phyloP scores from a whole-genome alignment of 1,284 basidiomycete genomes.

The Xanthoconium separans region DNA sequence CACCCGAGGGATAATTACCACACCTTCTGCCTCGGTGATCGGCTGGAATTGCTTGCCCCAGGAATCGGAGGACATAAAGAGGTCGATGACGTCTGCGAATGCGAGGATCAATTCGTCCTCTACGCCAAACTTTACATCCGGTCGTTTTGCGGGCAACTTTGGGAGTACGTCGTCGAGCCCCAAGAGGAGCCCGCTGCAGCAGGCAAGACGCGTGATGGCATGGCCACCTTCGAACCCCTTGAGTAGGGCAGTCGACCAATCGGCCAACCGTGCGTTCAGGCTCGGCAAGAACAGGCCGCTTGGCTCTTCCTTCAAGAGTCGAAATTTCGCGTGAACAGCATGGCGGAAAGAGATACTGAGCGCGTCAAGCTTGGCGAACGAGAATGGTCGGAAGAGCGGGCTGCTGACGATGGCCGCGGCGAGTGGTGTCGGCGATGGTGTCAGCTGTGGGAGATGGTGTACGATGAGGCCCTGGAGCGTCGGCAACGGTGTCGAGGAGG shows the following conservation, averaged over 20 bases:
- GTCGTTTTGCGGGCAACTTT: constrained; percentile 15
- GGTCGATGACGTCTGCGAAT: constrained; percentile 69
- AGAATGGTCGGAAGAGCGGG: constrained; percentile 51
- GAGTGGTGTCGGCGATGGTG: constrained; percentile 60
- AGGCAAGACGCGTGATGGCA: constrained; percentile 56
- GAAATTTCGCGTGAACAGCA: constrained; percentile 57
- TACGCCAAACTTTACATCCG: constrained; percentile 39
- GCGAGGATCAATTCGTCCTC: constrained; percentile 67
- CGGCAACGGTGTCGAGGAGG: constrained; percentile 42
- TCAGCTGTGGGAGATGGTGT: constrained; percentile 57
- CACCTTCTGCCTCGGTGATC: constrained; percentile 38
- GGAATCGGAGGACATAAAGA: constrained; percentile 43
- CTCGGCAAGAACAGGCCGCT: constrained; percentile 45
- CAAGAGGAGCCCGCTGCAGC: constrained; percentile 59
- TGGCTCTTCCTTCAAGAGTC: constrained; percentile 38
- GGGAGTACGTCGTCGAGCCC: constrained; percentile 55
- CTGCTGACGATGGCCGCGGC: constrained; percentile 65
- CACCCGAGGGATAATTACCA: constrained; percentile 19
- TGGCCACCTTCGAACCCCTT: constrained; percentile 65
- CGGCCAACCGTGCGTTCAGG: constrained; percentile 38
- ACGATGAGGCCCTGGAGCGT: constrained; percentile 61
- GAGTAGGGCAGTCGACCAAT: constrained; percentile 58
- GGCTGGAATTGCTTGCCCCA: constrained; percentile 71
- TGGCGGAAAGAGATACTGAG: constrained; percentile 61
- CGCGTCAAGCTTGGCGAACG: constrained; percentile 49